phyloP scores from a whole-genome alignment of 495 filamentous ascomycete genomes.

The Penicillium desertorum region DNA sequence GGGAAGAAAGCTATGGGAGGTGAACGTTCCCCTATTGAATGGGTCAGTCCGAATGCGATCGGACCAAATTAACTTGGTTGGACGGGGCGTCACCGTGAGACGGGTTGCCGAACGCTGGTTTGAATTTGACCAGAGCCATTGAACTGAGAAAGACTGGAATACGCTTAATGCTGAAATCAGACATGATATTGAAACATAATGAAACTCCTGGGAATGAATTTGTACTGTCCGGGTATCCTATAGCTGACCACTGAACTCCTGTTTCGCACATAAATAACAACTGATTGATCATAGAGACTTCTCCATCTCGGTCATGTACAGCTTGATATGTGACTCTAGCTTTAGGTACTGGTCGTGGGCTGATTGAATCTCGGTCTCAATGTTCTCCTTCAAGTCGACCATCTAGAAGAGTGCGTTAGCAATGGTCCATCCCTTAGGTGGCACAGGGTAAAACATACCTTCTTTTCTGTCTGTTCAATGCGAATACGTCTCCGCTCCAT shows the following conservation, averaged over 20 bases:
- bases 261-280: conserved; percentile 29
- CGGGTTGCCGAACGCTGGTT: conserved; percentile 74
- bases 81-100: conserved; percentile 64
- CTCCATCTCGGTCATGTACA: conserved; percentile 99
- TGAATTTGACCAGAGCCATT: conserved; percentile 42
- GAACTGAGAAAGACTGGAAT: not conserved
- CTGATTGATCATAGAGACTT: conserved; percentile 64
- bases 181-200: conserved; percentile 20
- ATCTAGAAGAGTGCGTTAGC: conserved; percentile 58
- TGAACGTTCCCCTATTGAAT: conserved; percentile 62
- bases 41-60: conserved; percentile 53
- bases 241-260: conserved; percentile 43
- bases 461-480: conserved; percentile 98
- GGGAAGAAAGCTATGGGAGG: conserved; percentile 48
- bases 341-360: conserved; percentile 93
- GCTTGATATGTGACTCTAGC: conserved; percentile 92
- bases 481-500: conserved; percentile 87
- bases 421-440: not conserved
- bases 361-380: conserved; percentile 84
- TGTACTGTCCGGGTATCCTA: conserved; percentile 46
- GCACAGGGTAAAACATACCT: conserved; percentile 56
- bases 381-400: conserved; percentile 94
- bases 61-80: conserved; percentile 60
- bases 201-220: conserved; percentile 30
- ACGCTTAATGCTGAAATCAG: not conserved